These are phyloP conservation scores for Crucibulum laeve DNA, from an alignment of 768 basidiomycete species.

Conservation along the genomic window DNA sequence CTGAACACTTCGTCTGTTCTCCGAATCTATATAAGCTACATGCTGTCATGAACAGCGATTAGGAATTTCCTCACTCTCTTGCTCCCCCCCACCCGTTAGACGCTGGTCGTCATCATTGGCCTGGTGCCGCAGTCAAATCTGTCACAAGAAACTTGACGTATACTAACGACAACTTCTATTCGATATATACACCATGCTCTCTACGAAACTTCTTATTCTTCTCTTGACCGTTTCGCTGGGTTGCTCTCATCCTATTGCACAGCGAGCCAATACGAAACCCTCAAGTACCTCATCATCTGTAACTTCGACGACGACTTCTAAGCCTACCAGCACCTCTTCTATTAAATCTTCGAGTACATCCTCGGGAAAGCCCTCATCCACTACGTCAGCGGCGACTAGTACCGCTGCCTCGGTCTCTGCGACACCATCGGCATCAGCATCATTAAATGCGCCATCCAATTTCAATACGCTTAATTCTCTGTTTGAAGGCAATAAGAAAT, in stretches of 20 bases:
- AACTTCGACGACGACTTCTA: not conserved
- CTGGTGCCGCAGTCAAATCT: constrained; percentile 6
- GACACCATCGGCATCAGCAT: not conserved
- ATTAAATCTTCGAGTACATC: not conserved
- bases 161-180: not conserved
- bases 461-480: constrained; percentile 16
- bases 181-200: not conserved
- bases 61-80: not conserved
- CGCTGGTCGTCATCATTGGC: constrained; percentile 10
- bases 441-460: not conserved
- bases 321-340: not conserved
- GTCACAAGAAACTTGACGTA: not conserved
- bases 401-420: constrained; percentile 6
- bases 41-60: not conserved
- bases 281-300: constrained; percentile 2
- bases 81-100: constrained; percentile 4
- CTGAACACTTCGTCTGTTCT: too few relatives aligned
- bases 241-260: constrained; percentile 14
- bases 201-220: constrained; percentile 8
- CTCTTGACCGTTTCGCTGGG: constrained; percentile 6
- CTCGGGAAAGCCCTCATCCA: not conserved
- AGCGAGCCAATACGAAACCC: not conserved
- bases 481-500: constrained; percentile 19
- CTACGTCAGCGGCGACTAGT: constrained; percentile 4
- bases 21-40: not conserved